phyloP scores from a whole-genome alignment of 768 basidiomycete species.

The Exsudoporus frostii region DNA sequence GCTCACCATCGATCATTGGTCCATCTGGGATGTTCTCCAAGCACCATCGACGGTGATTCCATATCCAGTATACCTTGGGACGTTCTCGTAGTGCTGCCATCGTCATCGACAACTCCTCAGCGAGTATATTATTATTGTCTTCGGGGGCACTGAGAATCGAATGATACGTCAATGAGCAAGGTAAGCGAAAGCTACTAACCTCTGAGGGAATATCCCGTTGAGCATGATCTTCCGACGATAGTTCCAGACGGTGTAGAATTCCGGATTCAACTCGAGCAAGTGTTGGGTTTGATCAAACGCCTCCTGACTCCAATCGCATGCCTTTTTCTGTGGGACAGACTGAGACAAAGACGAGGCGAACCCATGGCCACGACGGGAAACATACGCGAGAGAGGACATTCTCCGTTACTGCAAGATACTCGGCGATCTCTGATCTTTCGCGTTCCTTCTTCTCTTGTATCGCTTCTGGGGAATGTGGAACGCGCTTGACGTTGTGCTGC shows the following conservation, averaged over 20 bases:
- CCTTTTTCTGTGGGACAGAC: slow-evolving; percentile 54
- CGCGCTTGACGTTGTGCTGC: slow-evolving; percentile 71
- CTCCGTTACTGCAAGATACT: slow-evolving; percentile 66
- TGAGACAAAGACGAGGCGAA: background rate
- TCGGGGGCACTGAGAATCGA: slow-evolving; percentile 48
- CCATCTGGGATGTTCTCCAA: slow-evolving; percentile 80
- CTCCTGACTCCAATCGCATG: slow-evolving; percentile 64
- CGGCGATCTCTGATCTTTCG: slow-evolving; percentile 72
- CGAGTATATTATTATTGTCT: slow-evolving; percentile 60
- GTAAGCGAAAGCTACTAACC: slow-evolving; percentile 40
- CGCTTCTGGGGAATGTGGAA: slow-evolving; percentile 54
- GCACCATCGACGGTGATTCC: slow-evolving; percentile 98
- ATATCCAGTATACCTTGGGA: slow-evolving; percentile 98
- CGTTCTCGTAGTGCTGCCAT: slow-evolving; percentile 75
- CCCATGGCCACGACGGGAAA: background rate
- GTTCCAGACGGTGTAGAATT: slow-evolving; percentile 97
- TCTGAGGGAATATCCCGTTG: slow-evolving; percentile 62
- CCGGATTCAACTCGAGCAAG: slow-evolving; percentile 83
- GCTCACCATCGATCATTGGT: slow-evolving; percentile 45
- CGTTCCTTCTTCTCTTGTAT: slow-evolving; percentile 64
- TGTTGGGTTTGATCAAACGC: slow-evolving; percentile 74
- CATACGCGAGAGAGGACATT: slow-evolving; percentile 65
- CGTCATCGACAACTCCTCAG: slow-evolving; percentile 77
- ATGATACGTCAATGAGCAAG: slow-evolving; percentile 6
- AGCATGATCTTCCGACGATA: slow-evolving; percentile 80